These are phyloP conservation scores for Aspergillus ibericus DNA, from an alignment of 2,329 filamentous ascomycete species.

Conservation along the genomic window DNA sequence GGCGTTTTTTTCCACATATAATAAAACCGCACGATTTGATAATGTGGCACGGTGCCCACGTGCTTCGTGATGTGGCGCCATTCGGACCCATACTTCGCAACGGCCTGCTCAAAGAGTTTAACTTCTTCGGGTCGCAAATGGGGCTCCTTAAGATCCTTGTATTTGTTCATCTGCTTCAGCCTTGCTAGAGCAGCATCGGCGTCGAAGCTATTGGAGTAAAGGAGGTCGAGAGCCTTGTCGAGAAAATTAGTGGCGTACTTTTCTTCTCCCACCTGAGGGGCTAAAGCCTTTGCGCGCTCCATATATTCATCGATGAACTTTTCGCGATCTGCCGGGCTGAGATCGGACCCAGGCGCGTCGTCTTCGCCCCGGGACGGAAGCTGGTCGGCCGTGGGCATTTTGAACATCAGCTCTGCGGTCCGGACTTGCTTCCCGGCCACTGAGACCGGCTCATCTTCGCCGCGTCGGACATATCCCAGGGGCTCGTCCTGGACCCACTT, in stretches of 20 bases:
- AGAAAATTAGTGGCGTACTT: slow-evolving; percentile 80
- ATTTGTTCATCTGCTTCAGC: slow-evolving; percentile 66
- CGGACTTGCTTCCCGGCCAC: slow-evolving; percentile 67
- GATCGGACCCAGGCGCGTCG: slow-evolving; percentile 37
- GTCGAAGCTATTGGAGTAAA: slow-evolving; percentile 72
- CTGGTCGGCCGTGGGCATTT: slow-evolving; percentile 62
- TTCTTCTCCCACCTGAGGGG: slow-evolving; percentile 68
- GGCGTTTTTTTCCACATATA: slow-evolving; percentile 98
- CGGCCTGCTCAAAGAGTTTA: slow-evolving; percentile 89
- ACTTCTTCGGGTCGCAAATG: slow-evolving; percentile 73
- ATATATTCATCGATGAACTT: slow-evolving; percentile 75
- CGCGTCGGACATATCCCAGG: slow-evolving; percentile 77
- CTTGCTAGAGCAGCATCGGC: slow-evolving; percentile 67
- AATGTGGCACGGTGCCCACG: slow-evolving; percentile 73
- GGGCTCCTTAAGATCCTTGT: slow-evolving; percentile 78
- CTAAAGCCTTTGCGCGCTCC: slow-evolving; percentile 63
- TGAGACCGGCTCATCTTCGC: slow-evolving; percentile 69
- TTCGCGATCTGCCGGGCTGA: slow-evolving; percentile 46
- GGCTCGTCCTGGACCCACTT: slow-evolving; percentile 95
- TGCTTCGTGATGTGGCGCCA: slow-evolving; percentile 79
- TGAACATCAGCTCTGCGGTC: slow-evolving; percentile 76
- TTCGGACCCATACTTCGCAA: slow-evolving; percentile 88
- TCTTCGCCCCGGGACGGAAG: slow-evolving; percentile 47
- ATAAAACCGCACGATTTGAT: slow-evolving; percentile 85
- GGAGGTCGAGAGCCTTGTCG: slow-evolving; percentile 74